Evolutionary conservation across 352 stramenopile species (phyloP).

Genomic region (Globisporangium echinulatum): DNA sequence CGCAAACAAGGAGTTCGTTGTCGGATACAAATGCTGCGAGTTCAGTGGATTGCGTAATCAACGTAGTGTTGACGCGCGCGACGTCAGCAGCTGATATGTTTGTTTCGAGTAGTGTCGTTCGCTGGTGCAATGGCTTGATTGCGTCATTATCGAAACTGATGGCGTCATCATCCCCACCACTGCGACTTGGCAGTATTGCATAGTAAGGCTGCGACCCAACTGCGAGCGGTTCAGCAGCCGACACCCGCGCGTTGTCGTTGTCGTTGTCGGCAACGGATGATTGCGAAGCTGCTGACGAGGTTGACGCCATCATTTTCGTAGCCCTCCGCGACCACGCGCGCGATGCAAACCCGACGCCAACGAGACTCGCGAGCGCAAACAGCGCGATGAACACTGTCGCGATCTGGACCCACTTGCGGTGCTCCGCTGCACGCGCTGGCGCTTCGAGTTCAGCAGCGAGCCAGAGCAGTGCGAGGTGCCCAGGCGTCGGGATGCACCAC

Average conservation of each 20-base stretch:
- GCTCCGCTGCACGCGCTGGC: background rate
- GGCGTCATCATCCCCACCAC: background rate
- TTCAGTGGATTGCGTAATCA: slow-evolving; percentile 19
- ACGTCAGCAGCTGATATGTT: slow-evolving; percentile 4
- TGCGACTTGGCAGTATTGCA: slow-evolving; percentile 6
- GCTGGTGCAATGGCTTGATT: background rate
- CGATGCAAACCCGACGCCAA: slow-evolving; percentile 5
- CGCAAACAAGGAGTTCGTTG: slow-evolving; percentile 37
- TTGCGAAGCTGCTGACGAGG: background rate
- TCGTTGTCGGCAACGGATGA: background rate
- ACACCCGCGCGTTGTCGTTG: background rate
- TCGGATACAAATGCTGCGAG: slow-evolving; percentile 32
- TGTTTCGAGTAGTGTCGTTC: background rate
- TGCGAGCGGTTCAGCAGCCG: background rate
- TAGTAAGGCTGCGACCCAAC: background rate
- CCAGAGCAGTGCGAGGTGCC: slow-evolving; percentile 35
- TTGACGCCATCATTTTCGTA: no score
- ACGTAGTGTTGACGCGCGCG: slow-evolving; percentile 9
- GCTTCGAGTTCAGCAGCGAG: slow-evolving; percentile 11
- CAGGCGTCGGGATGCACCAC: slow-evolving; percentile 31
- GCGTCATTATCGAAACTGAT: background rate
- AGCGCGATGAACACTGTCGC: slow-evolving; percentile 13
- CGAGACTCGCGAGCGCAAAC: slow-evolving; percentile 9
- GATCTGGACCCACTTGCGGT: slow-evolving; percentile 8
- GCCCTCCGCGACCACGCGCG: slow-evolving; percentile 1